Conservation (phyloP, 208 protist genomes). For the Leishmania aethiopica region DNA sequence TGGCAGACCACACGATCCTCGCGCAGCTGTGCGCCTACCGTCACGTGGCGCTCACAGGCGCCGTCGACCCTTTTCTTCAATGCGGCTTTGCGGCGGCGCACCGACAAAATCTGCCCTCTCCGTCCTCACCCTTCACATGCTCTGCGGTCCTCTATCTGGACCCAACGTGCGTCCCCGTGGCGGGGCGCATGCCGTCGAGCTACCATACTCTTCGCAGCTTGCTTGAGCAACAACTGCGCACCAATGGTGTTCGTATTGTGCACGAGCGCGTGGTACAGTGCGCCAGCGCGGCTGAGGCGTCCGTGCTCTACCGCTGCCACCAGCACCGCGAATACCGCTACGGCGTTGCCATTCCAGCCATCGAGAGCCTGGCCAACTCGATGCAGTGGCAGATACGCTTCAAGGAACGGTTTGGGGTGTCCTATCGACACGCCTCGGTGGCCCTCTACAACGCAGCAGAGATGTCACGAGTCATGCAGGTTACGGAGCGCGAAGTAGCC, state of each 20-base stretch:
- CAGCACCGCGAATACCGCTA: slow-evolving; percentile 57
- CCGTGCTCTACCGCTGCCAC: slow-evolving; percentile 35
- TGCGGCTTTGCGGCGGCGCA: slow-evolving; percentile 15
- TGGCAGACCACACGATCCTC: background rate
- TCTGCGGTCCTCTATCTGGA: slow-evolving; percentile 34
- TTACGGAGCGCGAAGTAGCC: slow-evolving; percentile 20
- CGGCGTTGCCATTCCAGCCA: slow-evolving; percentile 36
- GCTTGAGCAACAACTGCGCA: slow-evolving; percentile 27
- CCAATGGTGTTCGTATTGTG: slow-evolving; percentile 21
- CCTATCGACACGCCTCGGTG: slow-evolving; percentile 15
- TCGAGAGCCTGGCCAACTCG: slow-evolving; percentile 26
- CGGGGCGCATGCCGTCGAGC: background rate
- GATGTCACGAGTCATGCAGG: slow-evolving; percentile 23
- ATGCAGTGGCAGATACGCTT: slow-evolving; percentile 13
- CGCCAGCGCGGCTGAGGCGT: slow-evolving; percentile 26
- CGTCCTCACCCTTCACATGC: background rate
- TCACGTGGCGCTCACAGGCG: slow-evolving; percentile 15
- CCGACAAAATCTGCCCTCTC: background rate
- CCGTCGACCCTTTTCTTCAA: slow-evolving; percentile 13
- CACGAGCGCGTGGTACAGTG: slow-evolving; percentile 26
- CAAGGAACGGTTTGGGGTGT: slow-evolving; percentile 29
- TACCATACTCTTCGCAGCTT: slow-evolving; percentile 10
- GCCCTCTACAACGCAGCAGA: slow-evolving; percentile 30
- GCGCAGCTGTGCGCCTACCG: slow-evolving; percentile 21
- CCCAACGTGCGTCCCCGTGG: background rate